Evolutionary conservation across 768 basidiomycete genomes (phyloP), one percentile per base, ranked within the genome.

Genomic region (Calvatia gigantea): DNA sequence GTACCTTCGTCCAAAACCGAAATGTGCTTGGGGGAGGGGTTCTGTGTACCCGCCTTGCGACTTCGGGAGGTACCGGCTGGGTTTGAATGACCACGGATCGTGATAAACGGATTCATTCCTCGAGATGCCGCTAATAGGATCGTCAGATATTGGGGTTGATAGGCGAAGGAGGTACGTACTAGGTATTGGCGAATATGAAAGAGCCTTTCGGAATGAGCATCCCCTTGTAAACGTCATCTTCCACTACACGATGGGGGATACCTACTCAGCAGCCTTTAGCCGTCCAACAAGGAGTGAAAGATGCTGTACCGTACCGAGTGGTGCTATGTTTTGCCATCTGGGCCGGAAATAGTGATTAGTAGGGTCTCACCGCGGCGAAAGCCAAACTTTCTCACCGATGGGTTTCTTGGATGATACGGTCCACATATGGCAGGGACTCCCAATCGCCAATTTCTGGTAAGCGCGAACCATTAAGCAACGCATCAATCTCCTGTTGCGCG

Each of bases 401-500:
- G 8, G 70, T 68, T 67, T 87, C 86, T n/a, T 72, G 76, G 61
- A 85, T 68, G 32, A 87, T 60, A 3, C 79, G 78, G 6, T 86
- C 76, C 52, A 82, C 70, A 64, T n/a, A n/a, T n/a, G n/a, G n/a
- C n/a, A n/a, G n/a, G n/a, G n/a, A n/a, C n/a, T n/a, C n/a, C n/a
- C n/a, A 72, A 63, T 89, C 88, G 31, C 69, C 73, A 58, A 86
- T 78, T 0, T 69, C 74, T 0, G 89, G 89, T 28, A 89, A 70
- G 5, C 87, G 75, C 35, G 76, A 75, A 28, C 62, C 51, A 9
- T 81, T 82, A 31, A 85, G 71, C 12, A 85, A 79, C 1, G 62
- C 46, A 62, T 90, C 89, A n/a, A 91, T 75, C 60, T 91, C 87
- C n/a, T 73, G 69, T 60, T 87, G 86, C 0, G 84, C 87, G 48